Conservation (phyloP, 176 grass and related monocot species). For the Ensete glaucum region DNA sequence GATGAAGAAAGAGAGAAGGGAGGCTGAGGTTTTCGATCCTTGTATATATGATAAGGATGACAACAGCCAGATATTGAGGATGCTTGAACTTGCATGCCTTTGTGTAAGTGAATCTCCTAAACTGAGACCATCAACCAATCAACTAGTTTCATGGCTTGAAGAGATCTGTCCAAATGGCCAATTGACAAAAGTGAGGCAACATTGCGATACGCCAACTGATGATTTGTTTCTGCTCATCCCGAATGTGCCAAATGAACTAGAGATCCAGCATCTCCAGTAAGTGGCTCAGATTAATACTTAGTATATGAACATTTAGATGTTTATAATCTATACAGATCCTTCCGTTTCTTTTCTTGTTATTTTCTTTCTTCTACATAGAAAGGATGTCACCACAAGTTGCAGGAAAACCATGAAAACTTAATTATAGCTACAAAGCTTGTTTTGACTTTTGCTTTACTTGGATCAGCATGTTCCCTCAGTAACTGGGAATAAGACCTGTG, state of each 20-base stretch:
- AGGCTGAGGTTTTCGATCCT: slow-evolving; percentile 63
- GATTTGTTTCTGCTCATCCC: no score
- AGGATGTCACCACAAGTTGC: no score
- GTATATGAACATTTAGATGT: neutral
- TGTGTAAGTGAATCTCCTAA: slow-evolving; percentile 62
- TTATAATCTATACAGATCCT: neutral
- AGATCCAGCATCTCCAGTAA: neutral
- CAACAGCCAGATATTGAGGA: slow-evolving; percentile 30
- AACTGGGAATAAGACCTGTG: no score
- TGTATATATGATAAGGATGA: slow-evolving; percentile 43
- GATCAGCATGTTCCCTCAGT: no score
- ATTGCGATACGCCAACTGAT: neutral
- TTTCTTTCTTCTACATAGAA: no score
- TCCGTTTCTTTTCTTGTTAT: no score
- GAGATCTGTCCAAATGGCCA: slow-evolving; percentile 26
- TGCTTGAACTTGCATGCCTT: slow-evolving; percentile 78
- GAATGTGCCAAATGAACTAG: no score
- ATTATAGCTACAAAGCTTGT: no score
- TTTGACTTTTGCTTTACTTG: no score
- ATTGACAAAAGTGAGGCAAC: neutral
- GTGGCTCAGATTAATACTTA: neutral
- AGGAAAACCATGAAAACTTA: no score
- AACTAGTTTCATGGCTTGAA: slow-evolving; percentile 71
- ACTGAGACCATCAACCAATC: slow-evolving; percentile 58
- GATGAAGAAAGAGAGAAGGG: slow-evolving; percentile 63